phyloP scores from a whole-genome alignment of 1,139 yeast genomes.

The Geotrichum carabidarum region DNA sequence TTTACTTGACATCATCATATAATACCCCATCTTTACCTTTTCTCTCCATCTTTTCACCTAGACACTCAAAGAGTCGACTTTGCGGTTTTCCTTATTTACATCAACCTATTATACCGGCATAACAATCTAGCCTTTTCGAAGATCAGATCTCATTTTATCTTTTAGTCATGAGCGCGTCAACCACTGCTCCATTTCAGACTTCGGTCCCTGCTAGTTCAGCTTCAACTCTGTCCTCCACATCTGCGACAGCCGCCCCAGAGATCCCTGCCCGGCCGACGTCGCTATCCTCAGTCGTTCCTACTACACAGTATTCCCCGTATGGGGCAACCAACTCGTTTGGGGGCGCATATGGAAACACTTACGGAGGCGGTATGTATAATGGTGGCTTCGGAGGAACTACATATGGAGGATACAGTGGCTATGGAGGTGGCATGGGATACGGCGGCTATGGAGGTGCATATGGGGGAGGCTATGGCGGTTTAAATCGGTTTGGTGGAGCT shows the following conservation, averaged over 20 bases:
- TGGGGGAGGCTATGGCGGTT: constrained; percentile 23
- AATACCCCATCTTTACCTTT: too few relatives aligned
- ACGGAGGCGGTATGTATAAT: constrained; percentile 7
- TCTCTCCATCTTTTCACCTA: too few relatives aligned
- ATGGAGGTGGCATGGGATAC: constrained; percentile 17
- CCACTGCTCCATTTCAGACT: constrained; percentile 5
- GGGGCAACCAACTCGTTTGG: constrained; percentile 7
- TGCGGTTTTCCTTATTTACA: too few relatives aligned
- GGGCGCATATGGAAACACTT: constrained; percentile 2
- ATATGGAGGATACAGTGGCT: constrained; percentile 24
- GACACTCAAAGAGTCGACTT: too few relatives aligned
- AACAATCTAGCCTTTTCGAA: too few relatives aligned
- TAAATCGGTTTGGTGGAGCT: constrained; percentile 25
- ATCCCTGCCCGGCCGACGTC: constrained; percentile 19
- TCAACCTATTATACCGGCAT: too few relatives aligned
- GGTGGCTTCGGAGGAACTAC: constrained; percentile 17
- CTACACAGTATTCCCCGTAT: constrained; percentile 17
- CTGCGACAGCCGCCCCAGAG: constrained; percentile 6
- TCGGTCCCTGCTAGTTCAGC: constrained; percentile 9
- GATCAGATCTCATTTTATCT: background rate
- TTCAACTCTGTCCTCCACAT: background rate
- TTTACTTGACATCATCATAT: too few relatives aligned
- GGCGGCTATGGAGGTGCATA: constrained; percentile 3
- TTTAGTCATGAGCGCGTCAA: constrained; percentile 14
- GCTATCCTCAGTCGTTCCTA: constrained; percentile 15